A percentile compares a stretch with the other conserved stretches of the same genome.
phyloP scores from a whole-genome alignment of 805 yeast species.

The Zygosaccharomyces bailii region DNA sequence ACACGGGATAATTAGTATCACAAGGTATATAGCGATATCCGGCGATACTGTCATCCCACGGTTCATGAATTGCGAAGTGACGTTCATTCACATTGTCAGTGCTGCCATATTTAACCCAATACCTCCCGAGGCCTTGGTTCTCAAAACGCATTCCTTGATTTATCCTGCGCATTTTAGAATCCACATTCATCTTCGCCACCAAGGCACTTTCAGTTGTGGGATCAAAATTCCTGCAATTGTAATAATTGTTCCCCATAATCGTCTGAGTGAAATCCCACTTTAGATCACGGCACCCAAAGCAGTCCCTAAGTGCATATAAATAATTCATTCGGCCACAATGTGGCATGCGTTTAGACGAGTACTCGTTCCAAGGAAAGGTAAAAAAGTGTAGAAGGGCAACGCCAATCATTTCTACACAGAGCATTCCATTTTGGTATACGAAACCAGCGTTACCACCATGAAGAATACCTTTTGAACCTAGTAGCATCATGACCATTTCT shows the following conservation, averaged over 20 bases:
- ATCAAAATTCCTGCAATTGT: constrained; percentile 80
- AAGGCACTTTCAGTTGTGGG: constrained; percentile 50
- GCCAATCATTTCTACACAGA: constrained; percentile 79
- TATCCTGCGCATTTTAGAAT: constrained; percentile 62
- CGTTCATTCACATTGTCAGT: neutral
- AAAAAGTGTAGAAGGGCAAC: constrained; percentile 87
- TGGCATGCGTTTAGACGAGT: constrained; percentile 56
- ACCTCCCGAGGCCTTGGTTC: constrained; percentile 72
- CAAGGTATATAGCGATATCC: constrained; percentile 27
- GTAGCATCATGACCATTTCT: constrained; percentile 56
- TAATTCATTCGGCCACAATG: constrained; percentile 65
- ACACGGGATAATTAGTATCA: constrained; percentile 36
- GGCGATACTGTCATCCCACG: constrained; percentile 28
- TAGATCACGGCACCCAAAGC: constrained; percentile 73
- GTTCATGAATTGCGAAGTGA: constrained; percentile 8
- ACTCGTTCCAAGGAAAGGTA: constrained; percentile 78
- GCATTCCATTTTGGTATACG: constrained; percentile 68
- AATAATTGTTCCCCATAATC: constrained; percentile 59
- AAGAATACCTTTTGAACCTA: constrained; percentile 48
- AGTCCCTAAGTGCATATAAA: constrained; percentile 66
- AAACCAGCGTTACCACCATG: constrained; percentile 43
- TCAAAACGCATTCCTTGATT: constrained; percentile 81
- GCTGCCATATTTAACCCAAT: constrained; percentile 58
- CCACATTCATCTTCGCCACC: constrained; percentile 64
- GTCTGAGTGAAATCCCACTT: constrained; percentile 71